phyloP scores from a whole-genome alignment of 1,284 basidiomycete genomes.

The Pseudozyma hubeiensis region DNA sequence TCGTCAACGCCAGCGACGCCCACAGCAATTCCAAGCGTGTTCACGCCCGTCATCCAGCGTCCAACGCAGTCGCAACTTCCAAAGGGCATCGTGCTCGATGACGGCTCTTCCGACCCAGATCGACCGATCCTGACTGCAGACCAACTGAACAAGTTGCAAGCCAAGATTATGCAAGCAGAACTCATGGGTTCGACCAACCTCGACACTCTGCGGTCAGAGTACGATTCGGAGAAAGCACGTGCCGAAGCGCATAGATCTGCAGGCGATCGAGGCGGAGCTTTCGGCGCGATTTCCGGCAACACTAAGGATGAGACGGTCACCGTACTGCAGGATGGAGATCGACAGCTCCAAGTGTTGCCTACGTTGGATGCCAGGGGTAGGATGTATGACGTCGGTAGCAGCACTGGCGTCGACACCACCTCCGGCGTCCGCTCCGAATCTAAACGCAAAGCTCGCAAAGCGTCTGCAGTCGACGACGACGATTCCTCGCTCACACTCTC shows the following conservation, averaged over 20 bases:
- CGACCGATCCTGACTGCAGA: slow-evolving; percentile 67
- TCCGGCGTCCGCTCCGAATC: slow-evolving; percentile 52
- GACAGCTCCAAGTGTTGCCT: slow-evolving; percentile 82
- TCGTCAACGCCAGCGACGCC: slow-evolving; percentile 45
- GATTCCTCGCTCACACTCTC: slow-evolving; percentile 87
- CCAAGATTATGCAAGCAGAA: slow-evolving; percentile 89
- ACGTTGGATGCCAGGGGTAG: slow-evolving; percentile 87
- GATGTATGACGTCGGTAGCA: slow-evolving; percentile 86
- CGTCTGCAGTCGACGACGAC: slow-evolving; percentile 90
- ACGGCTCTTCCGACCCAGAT: slow-evolving; percentile 25
- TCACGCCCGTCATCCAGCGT: slow-evolving; percentile 37
- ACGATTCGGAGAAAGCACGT: slow-evolving; percentile 76
- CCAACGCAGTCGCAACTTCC: neutral
- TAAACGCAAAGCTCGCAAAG: slow-evolving; percentile 73
- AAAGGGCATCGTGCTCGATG: slow-evolving; percentile 21
- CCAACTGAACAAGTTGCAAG: slow-evolving; percentile 91
- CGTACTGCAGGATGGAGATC: slow-evolving; percentile 24
- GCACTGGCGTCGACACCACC: slow-evolving; percentile 71
- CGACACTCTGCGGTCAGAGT: slow-evolving; percentile 83
- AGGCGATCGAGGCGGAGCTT: slow-evolving; percentile 61
- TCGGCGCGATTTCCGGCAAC: slow-evolving; percentile 8
- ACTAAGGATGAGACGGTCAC: neutral
- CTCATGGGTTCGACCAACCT: slow-evolving; percentile 79
- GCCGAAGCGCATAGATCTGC: slow-evolving; percentile 67
- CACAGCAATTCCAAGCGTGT: slow-evolving; percentile 48